phyloP scores from a whole-genome alignment of 108 stramenopile species.

The Nannochloropsis salina region DNA sequence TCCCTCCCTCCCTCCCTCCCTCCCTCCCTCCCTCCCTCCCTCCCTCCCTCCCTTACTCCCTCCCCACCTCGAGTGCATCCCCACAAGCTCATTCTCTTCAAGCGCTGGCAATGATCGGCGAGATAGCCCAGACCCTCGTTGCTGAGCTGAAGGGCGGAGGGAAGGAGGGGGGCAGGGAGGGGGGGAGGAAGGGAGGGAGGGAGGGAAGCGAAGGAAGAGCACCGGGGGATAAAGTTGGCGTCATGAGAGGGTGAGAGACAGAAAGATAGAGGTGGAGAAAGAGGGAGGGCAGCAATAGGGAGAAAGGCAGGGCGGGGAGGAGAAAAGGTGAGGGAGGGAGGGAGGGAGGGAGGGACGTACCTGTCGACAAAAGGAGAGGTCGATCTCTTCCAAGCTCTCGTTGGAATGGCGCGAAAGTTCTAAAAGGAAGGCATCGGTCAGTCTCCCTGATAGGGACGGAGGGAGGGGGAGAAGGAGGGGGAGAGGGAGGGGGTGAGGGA shows the following conservation, averaged over 20 bases:
- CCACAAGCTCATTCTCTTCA: background rate
- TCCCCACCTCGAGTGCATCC: background rate
- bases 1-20: background rate
- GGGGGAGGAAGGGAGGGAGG: background rate
- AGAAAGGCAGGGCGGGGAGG: background rate
- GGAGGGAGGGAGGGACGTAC: background rate
- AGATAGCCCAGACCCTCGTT: constrained; percentile 4
- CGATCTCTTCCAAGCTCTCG: background rate
- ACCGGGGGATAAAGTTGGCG: background rate
- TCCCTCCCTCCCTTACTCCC: background rate
- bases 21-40: constrained; percentile 1
- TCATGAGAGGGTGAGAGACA: background rate
- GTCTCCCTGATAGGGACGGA: background rate
- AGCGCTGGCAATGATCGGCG: background rate
- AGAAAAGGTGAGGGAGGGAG: background rate
- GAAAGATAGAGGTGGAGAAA: background rate
- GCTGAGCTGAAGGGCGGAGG: background rate
- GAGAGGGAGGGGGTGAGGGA: too few species aligned
- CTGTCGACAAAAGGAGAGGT: background rate
- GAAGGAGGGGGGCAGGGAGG: background rate
- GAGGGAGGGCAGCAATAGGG: background rate
- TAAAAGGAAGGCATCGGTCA: background rate
- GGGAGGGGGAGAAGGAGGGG: too few species aligned
- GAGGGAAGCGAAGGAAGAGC: background rate
- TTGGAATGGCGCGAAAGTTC: background rate